Evolutionary conservation across 116 monocot genomes (phyloP).

Genomic region (Thalassia testudinum): DNA sequence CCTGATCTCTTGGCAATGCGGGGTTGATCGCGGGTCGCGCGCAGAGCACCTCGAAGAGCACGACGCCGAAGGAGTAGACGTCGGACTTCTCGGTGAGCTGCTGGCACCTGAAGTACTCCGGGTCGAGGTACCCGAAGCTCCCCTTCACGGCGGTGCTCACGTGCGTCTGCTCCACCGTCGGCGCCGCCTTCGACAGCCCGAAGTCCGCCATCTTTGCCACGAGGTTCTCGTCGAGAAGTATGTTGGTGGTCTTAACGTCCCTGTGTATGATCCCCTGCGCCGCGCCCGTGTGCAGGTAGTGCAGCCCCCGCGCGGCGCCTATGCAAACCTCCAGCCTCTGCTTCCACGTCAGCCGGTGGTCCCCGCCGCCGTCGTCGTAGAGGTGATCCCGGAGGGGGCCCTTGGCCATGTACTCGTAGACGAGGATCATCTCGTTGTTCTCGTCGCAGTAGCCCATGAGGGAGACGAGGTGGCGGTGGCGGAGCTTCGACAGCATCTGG

Average conservation of each 20-base stretch:
- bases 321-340: constrained; percentile 93
- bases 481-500: constrained; percentile 83
- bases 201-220: constrained; percentile 86
- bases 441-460: constrained; percentile 96
- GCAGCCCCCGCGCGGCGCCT: constrained; percentile 79
- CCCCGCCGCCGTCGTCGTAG: constrained; percentile 37
- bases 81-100: constrained; percentile 87
- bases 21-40: constrained; percentile 41
- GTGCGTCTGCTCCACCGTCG: constrained; percentile 22
- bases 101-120: constrained; percentile 82
- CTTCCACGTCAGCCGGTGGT: constrained; percentile 56
- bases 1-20: constrained; percentile 42
- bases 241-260: constrained; percentile 98
- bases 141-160: constrained; percentile 62
- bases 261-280: constrained; percentile 88
- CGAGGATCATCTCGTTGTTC: constrained; percentile 87
- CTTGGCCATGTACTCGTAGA: constrained; percentile 91
- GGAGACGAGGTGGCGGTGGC: constrained; percentile 85
- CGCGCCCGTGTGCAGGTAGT: constrained; percentile 92
- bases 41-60: constrained; percentile 52
- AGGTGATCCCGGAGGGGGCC: constrained; percentile 83
- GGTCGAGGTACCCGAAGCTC: constrained; percentile 89
- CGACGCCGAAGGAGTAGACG: constrained; percentile 85
- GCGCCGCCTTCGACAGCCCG: constrained; percentile 71
- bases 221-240: constrained; percentile 75